Base-by-base conservation (phyloP, 2,329 filamentous ascomycete genomes). In the Onygenales sp. region DNA sequence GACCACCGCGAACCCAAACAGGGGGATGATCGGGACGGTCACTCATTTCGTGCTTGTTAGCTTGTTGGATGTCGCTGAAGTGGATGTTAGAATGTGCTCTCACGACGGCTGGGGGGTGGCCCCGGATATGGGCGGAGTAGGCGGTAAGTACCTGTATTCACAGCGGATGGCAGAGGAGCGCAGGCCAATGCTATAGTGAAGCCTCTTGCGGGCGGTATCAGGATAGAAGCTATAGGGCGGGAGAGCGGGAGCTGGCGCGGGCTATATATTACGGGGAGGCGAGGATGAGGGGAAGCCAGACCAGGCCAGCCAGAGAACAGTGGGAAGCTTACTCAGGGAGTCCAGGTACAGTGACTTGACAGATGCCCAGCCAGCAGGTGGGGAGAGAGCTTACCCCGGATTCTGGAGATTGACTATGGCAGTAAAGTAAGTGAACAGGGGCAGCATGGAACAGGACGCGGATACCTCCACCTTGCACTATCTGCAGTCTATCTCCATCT, bases 1-100 rank as follows among this genome's bases (percentile, higher is more conserved):
- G 52, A 27, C 58, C 58, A 40, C 58, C 58, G 31, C 53, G 49
- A 37, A 59, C 58, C 56, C 56, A 59, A 44, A 58, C 56, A 0
- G 58, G 58, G 36, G 49, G 52, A 52, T 49, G 58, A 11, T 58
- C 53, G 14, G 58, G 58, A 48, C 54, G 52, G 50, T 59, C 58
- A 34, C 42, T 51, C 49, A 51, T 51, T 42, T 50, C 47, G 33
- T 27, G 37, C 2, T 31, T 14, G n/a, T 13, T 14, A 7, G 11
- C 43, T 46, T 11, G 13, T 46, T n/a, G 2, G n/a, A 9, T 49
- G 27, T 49, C 32, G 45, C 36, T 36, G 32, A 17, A 10, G 27
- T n/a, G n/a, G 32, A 46, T 46, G 4, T 13, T 46, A 13, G 27
- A 46, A 27, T 39, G 34, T 37, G 34, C 13, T 37, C 7, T 37